These are phyloP conservation scores for Xylaria nigripes DNA, from an alignment of 495 filamentous ascomycete genomes.

Conservation along the genomic window DNA sequence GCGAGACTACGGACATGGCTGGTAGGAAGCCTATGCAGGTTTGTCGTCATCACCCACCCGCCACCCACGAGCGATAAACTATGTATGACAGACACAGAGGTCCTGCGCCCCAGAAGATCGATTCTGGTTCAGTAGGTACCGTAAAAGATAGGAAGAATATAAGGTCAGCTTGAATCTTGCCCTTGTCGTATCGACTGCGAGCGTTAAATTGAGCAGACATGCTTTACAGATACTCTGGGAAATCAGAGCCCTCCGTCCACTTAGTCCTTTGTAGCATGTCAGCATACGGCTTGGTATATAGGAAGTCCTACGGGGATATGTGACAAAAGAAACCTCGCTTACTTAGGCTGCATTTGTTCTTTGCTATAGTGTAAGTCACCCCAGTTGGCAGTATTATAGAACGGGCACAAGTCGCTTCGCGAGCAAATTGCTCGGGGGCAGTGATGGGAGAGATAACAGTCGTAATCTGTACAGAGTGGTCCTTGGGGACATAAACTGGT, in stretches of 20 bases:
- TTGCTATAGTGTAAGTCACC: conserved; percentile 25
- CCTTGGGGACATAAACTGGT: conserved; percentile 26
- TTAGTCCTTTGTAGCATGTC: conserved; percentile 15
- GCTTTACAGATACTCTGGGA: conserved; percentile 19
- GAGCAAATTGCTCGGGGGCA: conserved; percentile 21
- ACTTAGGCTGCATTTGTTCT: conserved; percentile 22
- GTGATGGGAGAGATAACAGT: conserved; percentile 28
- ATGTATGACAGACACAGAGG: too few species aligned
- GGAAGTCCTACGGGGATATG: not conserved
- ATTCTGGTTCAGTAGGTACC: not conserved
- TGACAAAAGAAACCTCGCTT: conserved; percentile 6
- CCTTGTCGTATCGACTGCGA: not conserved
- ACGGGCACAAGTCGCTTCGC: conserved; percentile 19
- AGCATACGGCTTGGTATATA: not conserved
- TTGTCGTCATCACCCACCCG: not conserved
- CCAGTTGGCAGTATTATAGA: conserved; percentile 21
- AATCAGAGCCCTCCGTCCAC: conserved; percentile 20
- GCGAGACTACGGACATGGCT: too few species aligned
- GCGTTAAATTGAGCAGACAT: not conserved
- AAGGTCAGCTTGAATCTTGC: not conserved
- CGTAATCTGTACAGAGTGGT: conserved; percentile 23
- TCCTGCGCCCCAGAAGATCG: too few species aligned
- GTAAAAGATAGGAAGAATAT: not conserved
- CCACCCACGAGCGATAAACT: too few species aligned
- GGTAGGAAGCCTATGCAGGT: too few species aligned